Evolutionary conservation across 73 alveolate genomes (phyloP).

Genomic region (Stentor coeruleus): DNA sequence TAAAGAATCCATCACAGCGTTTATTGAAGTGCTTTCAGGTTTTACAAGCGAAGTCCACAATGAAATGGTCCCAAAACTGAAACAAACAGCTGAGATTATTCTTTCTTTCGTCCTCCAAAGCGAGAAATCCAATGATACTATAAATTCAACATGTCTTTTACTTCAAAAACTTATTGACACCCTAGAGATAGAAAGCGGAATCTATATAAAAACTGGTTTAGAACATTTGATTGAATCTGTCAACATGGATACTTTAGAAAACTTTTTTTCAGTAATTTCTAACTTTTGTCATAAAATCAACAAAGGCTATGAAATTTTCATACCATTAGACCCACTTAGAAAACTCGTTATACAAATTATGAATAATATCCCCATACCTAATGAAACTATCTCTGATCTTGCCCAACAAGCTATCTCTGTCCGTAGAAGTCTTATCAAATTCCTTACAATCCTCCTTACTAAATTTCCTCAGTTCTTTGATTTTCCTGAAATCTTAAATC

Average conservation of each 20-base stretch:
- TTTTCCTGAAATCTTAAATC: neutral
- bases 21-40: slow-evolving; percentile 1
- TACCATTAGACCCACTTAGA: neutral
- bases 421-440: neutral
- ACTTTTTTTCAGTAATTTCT: neutral
- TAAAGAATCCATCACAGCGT: neutral
- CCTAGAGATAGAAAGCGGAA: neutral
- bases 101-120: neutral
- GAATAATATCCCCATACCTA: neutral
- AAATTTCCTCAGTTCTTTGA: neutral
- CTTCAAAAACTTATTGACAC: neutral
- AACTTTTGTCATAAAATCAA: neutral
- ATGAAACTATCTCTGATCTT: slow-evolving; percentile 9
- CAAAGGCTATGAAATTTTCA: neutral
- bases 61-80: neutral
- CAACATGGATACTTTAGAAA: neutral
- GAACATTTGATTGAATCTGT: neutral
- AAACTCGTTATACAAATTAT: neutral
- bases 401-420: slow-evolving; percentile 2
- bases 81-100: neutral
- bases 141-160: neutral
- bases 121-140: neutral
- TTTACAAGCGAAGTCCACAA: neutral
- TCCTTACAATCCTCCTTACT: neutral
- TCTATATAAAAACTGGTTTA: neutral